phyloP scores from a whole-genome alignment of 2,329 filamentous ascomycete species.

The Tolypocladium endophyticum region DNA sequence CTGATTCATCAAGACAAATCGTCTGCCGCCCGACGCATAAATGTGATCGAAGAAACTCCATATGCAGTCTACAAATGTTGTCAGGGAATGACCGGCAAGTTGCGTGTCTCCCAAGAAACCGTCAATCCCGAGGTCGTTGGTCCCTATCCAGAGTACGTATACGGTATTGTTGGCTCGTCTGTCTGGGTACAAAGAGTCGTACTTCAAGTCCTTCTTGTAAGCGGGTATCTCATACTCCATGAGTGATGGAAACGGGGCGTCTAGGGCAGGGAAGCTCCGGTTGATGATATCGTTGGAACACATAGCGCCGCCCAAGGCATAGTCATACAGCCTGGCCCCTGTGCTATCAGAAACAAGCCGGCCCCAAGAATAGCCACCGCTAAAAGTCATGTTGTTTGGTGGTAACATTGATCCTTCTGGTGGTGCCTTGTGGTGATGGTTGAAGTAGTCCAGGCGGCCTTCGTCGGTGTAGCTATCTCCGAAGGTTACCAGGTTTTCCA shows the following conservation, averaged over 20 bases:
- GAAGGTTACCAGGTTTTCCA: conserved; percentile 53
- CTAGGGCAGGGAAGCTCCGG: conserved; percentile 39
- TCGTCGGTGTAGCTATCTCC: conserved; percentile 73
- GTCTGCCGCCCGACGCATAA: conserved; percentile 55
- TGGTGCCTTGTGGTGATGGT: conserved; percentile 47
- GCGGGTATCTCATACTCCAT: conserved; percentile 50
- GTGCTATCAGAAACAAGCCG: conserved; percentile 53
- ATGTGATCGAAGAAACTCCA: conserved; percentile 52
- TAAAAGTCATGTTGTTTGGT: conserved; percentile 40
- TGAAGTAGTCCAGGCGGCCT: conserved; percentile 54
- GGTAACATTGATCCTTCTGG: conserved; percentile 44
- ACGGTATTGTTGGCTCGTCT: conserved; percentile 49
- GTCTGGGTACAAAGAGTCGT: conserved; percentile 26
- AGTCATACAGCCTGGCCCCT: conserved; percentile 49
- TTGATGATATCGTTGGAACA: conserved; percentile 60
- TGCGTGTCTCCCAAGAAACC: conserved; percentile 59
- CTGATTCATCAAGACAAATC: conserved; percentile 63
- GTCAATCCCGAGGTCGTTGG: conserved; percentile 61
- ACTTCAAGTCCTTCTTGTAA: conserved; percentile 38
- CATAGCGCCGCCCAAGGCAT: conserved; percentile 62
- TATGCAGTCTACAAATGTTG: conserved; percentile 57
- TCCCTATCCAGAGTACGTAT: conserved; percentile 72
- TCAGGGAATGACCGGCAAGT: conserved; percentile 45
- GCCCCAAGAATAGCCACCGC: conserved; percentile 59
- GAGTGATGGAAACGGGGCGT: conserved; percentile 49